Evolutionary conservation across 768 basidiomycete species (phyloP).

Genomic region (Hortiboletus campestris): DNA sequence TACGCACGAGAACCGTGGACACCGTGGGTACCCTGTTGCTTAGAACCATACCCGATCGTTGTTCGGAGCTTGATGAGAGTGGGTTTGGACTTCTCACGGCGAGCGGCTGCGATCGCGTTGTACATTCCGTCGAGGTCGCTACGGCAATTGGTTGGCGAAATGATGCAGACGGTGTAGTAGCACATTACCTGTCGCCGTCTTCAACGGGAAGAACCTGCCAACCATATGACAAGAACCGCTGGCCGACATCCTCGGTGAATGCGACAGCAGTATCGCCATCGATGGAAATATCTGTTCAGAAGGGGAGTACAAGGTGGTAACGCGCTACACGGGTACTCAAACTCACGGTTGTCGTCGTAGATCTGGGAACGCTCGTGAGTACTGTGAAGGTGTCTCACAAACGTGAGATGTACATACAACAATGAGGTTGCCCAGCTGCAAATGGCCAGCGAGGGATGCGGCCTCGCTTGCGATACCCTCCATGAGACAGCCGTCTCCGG

Average conservation of each 20-base stretch:
- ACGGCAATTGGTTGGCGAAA: slow-evolving; percentile 8
- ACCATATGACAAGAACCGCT: slow-evolving; percentile 86
- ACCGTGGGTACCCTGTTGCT: slow-evolving; percentile 89
- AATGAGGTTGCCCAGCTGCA: slow-evolving; percentile 90
- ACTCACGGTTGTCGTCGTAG: slow-evolving; percentile 94
- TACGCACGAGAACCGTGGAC: slow-evolving; percentile 90
- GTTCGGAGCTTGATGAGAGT: slow-evolving; percentile 84
- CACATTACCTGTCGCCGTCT: slow-evolving; percentile 68
- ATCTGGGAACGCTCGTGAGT: slow-evolving; percentile 46
- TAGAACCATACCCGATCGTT: slow-evolving; percentile 93
- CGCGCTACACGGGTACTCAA: background rate
- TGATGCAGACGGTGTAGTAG: background rate
- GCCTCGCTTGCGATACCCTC: slow-evolving; percentile 95
- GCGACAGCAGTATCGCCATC: slow-evolving; percentile 90
- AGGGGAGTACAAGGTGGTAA: slow-evolving; percentile 5
- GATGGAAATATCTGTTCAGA: slow-evolving; percentile 80
- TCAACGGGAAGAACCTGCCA: slow-evolving; percentile 91
- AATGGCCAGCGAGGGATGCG: slow-evolving; percentile 88
- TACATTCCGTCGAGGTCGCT: slow-evolving; percentile 79
- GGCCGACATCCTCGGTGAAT: slow-evolving; percentile 91
- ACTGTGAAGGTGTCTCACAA: slow-evolving; percentile 6
- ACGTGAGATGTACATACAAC: slow-evolving; percentile 54
- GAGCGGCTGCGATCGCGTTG: slow-evolving; percentile 75
- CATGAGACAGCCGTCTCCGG: slow-evolving; percentile 95
- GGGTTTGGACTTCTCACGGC: slow-evolving; percentile 75